phyloP scores from a whole-genome alignment of 1,284 basidiomycete species.

The Moesziomyces sp. region DNA sequence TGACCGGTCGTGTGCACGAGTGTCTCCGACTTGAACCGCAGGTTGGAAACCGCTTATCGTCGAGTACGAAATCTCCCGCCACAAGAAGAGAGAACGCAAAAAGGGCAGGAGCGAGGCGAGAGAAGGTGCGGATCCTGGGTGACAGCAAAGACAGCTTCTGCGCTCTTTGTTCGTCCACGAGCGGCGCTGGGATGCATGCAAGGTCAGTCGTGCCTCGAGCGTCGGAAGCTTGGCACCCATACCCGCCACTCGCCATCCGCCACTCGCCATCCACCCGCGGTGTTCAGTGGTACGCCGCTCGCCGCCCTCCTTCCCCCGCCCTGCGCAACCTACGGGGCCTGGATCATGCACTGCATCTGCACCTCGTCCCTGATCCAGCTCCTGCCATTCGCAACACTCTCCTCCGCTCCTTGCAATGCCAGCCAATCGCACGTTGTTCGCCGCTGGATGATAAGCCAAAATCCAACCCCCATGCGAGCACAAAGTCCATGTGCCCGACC shows the following conservation, averaged over 20 bases:
- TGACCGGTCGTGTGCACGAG: background rate
- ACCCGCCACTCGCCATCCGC: background rate
- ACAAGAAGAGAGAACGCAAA: no score
- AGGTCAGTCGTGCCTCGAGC: slow-evolving; percentile 19
- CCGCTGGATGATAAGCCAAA: slow-evolving; percentile 6
- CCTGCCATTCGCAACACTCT: background rate
- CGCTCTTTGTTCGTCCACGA: no score
- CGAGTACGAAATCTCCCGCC: background rate
- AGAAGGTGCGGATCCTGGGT: background rate
- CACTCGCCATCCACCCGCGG: no score
- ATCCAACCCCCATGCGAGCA: background rate
- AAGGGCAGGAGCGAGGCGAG: no score
- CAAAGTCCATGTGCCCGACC: background rate
- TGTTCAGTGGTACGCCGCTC: no score
- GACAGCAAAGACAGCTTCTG: background rate
- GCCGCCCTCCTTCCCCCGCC: no score
- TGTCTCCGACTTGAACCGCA: background rate
- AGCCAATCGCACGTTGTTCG: slow-evolving; percentile 11
- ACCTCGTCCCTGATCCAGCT: slow-evolving; percentile 4
- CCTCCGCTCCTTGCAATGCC: background rate
- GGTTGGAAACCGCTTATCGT: background rate
- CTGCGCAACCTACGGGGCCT: background rate
- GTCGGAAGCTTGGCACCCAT: slow-evolving; percentile 50
- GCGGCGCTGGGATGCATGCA: slow-evolving; percentile 4
- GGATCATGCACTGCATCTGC: background rate